These are phyloP conservation scores for Quercus phellos DNA, from an alignment of 331 rosid genomes.

Conservation along the genomic window DNA sequence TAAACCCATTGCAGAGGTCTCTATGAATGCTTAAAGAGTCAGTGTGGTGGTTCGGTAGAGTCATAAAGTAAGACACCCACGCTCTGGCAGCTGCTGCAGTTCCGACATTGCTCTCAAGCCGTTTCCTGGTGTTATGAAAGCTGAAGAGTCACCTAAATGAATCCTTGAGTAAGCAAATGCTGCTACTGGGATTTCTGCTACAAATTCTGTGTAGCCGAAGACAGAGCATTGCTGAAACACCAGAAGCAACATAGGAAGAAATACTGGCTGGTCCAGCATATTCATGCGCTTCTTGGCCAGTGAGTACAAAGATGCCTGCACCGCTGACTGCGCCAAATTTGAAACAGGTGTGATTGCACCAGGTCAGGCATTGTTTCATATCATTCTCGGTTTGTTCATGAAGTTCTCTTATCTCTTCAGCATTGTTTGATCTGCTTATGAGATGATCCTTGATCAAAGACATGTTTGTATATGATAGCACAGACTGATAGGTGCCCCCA, in stretches of 20 bases:
- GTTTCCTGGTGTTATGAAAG: slow-evolving; percentile 67
- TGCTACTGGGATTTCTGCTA: slow-evolving; percentile 63
- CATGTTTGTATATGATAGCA: slow-evolving; percentile 29
- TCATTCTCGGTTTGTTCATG: slow-evolving; percentile 36
- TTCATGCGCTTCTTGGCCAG: slow-evolving; percentile 45
- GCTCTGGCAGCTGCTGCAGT: slow-evolving; percentile 60
- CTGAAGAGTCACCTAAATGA: slow-evolving; percentile 68
- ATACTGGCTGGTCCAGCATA: slow-evolving; percentile 68
- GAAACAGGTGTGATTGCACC: slow-evolving; percentile 86
- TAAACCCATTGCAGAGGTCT: slow-evolving; percentile 42
- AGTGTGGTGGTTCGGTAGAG: slow-evolving; percentile 40
- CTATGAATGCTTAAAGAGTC: slow-evolving; percentile 49
- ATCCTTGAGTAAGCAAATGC: slow-evolving; percentile 74
- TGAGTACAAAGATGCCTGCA: slow-evolving; percentile 69
- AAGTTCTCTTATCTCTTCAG: slow-evolving; percentile 24
- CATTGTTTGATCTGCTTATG: slow-evolving; percentile 36
- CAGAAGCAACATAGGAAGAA: slow-evolving; percentile 52
- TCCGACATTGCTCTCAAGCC: slow-evolving; percentile 56
- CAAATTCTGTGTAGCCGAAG: slow-evolving; percentile 79
- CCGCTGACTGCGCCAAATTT: slow-evolving; percentile 71
- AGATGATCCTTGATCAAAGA: slow-evolving; percentile 43
- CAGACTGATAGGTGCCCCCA: slow-evolving; percentile 26
- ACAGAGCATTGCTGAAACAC: slow-evolving; percentile 68
- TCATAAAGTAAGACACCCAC: slow-evolving; percentile 73
- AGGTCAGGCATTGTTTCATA: slow-evolving; percentile 51